Base-by-base conservation (phyloP, 306 rosid species). In the Argentina anserina region DNA sequence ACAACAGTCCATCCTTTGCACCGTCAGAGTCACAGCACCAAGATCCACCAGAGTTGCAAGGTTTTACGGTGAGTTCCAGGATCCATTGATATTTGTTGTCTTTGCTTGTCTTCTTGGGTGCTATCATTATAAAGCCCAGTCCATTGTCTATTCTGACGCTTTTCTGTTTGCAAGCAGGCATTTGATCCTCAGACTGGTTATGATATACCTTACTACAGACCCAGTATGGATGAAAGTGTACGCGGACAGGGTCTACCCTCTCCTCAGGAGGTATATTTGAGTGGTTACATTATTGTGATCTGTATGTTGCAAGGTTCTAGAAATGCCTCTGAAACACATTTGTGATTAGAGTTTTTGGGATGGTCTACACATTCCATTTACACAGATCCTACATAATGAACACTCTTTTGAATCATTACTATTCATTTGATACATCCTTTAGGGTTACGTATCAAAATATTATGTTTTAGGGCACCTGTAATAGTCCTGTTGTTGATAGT, bases 171-270 rank as follows among this genome's bases (percentile, higher is more conserved):
- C 53, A 71, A 73, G 76, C 91, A 95, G 99, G 97, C 97, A 6
- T 95, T 91, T n/a, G 97, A 95, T 81, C 86, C 90, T 61, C 93
- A 89, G 66, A 60, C 86, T 69, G 88, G 93, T 81, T 92, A 90
- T 69, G 92, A 90, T 74, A 84, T 90, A 52, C 89, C 97, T 70
- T 95, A 92, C 83, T 92, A 88, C 77, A 83, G 97, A 90, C 93
- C 97, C 0, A 26, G 84, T 23, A 73, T 90, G 87, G 99, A 95
- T 65, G 99, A 88, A 84, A 49, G 89, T 71, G 72, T 84, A 29
- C 80, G 86, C 17, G 84, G 87, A 46, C 97, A 84, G 79, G 88
- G 90, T 72, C 74, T 87, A 34, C 81, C 81, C 67, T 83, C 96
- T 69, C 86, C 86, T 61, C 97, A 84, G 33, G 99, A 92, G 92